Evolutionary conservation across 208 protist genomes (phyloP).

Genomic region (Leishmania turanica): DNA sequence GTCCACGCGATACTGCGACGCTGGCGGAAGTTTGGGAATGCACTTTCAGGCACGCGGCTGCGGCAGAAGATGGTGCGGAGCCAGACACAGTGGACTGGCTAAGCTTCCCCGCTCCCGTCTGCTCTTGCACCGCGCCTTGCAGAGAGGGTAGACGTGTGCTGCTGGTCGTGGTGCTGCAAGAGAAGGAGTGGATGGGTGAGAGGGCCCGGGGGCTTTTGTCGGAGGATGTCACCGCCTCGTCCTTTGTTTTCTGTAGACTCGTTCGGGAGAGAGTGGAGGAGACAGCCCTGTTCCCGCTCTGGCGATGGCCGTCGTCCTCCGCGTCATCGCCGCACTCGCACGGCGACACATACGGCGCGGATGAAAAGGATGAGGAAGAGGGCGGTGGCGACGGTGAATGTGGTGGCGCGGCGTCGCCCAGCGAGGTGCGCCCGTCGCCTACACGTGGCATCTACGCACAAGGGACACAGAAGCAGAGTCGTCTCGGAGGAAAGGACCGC

Average conservation of each 20-base stretch:
- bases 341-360: conserved; percentile 12
- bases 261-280: background rate
- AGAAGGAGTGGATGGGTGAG: background rate
- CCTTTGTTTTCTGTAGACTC: background rate
- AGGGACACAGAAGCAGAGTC: background rate
- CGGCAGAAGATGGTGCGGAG: background rate
- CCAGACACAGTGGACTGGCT: background rate
- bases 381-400: background rate
- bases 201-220: background rate
- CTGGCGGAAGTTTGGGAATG: background rate
- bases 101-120: background rate
- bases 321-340: background rate
- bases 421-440: background rate
- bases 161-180: background rate
- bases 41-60: background rate
- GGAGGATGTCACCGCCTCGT: background rate
- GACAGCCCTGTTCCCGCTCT: background rate
- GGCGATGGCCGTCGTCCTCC: background rate
- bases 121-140: background rate
- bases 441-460: background rate
- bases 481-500: background rate
- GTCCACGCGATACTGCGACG: background rate
- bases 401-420: background rate
- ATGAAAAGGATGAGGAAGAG: conserved; percentile 7
- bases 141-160: background rate